These are phyloP conservation scores for Pezicula carpinea DNA, from an alignment of 2,329 filamentous ascomycete genomes.

Conservation along the genomic window DNA sequence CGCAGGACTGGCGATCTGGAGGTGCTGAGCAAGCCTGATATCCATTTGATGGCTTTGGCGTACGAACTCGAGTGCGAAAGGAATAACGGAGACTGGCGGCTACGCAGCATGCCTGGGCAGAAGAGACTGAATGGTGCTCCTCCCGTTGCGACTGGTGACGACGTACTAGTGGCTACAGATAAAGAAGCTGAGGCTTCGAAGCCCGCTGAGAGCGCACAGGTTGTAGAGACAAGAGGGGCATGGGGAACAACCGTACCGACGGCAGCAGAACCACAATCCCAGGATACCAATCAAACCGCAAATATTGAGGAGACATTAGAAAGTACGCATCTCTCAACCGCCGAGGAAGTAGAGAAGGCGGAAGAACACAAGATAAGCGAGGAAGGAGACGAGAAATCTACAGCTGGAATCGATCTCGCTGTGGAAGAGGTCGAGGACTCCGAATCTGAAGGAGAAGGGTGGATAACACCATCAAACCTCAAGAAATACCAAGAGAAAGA, in stretches of 20 bases:
- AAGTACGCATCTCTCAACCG: slow-evolving; percentile 6
- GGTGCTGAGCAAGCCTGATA: slow-evolving; percentile 83
- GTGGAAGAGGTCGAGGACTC: slow-evolving; percentile 19
- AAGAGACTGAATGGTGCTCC: slow-evolving; percentile 70
- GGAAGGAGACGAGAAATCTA: neutral
- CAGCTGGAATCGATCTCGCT: slow-evolving; percentile 1
- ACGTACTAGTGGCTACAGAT: slow-evolving; percentile 10
- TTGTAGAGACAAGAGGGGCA: slow-evolving; percentile 18
- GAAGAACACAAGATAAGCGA: neutral
- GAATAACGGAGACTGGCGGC: slow-evolving; percentile 82
- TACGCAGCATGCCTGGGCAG: slow-evolving; percentile 75
- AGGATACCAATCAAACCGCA: neutral
- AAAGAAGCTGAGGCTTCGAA: slow-evolving; percentile 8
- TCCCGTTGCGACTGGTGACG: slow-evolving; percentile 21
- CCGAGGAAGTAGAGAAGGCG: neutral
- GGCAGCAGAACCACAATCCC: slow-evolving; percentile 4
- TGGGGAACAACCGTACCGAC: slow-evolving; percentile 22
- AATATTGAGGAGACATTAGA: slow-evolving; percentile 6
- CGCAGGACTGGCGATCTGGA: slow-evolving; percentile 83
- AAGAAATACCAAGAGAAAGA: slow-evolving; percentile 76
- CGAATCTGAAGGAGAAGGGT: slow-evolving; percentile 61
- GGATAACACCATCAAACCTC: slow-evolving; percentile 94
- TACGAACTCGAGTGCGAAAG: slow-evolving; percentile 94
- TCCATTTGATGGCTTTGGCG: slow-evolving; percentile 82
- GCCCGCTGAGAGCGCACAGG: slow-evolving; percentile 3